Evolutionary conservation across 2,329 filamentous ascomycete genomes (phyloP), one percentile per base, ranked within the genome.

Genomic region (Stachybotrys elegans): DNA sequence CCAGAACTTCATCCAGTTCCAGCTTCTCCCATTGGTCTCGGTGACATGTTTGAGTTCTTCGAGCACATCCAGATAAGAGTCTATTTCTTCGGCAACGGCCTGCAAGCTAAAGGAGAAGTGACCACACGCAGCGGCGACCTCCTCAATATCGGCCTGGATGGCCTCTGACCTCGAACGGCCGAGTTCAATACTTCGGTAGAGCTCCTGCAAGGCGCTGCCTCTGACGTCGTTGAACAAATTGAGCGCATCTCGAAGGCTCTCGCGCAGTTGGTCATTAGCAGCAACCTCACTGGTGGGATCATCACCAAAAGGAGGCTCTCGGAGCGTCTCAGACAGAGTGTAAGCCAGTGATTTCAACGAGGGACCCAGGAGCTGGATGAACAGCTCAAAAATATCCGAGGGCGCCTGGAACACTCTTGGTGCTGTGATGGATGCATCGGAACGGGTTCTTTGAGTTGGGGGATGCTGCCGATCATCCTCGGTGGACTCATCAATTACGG

Each of bases 291-390:
- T 82, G 22, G 83, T 73, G 0, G 85, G 80, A 1, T 78, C 75
- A 12, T 79, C 69, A 5, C 82, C 82, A 63, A 95, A 97, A 0
- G 91, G 89, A 1, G 94, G 76, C 49, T 95, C 90, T 43, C 88
- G 84, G 7, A 98, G 78, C 9, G 95, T 90, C 59, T 94, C 85
- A 11, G 89, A 88, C 31, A 98, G 67, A 0, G 93, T 97, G 55
- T 86, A 93, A 3, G 89, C 88, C n/a, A 98, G 70, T 0, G 92
- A 96, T 63, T 95, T 95, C 83, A 96, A 95, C 0, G 92, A 93
- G 2, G 93, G 93, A 0, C 93, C 93, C 19, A 98, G 72, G 52
- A 93, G 81, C 17, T 78, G 74, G 47, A 98, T 95, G 63, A 97
- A 98, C 5, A 91, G 75, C 11, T 89, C 83, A 60, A 97, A 97